phyloP scores from a whole-genome alignment of 345 rosid species.

The Aethionema arabicum region DNA sequence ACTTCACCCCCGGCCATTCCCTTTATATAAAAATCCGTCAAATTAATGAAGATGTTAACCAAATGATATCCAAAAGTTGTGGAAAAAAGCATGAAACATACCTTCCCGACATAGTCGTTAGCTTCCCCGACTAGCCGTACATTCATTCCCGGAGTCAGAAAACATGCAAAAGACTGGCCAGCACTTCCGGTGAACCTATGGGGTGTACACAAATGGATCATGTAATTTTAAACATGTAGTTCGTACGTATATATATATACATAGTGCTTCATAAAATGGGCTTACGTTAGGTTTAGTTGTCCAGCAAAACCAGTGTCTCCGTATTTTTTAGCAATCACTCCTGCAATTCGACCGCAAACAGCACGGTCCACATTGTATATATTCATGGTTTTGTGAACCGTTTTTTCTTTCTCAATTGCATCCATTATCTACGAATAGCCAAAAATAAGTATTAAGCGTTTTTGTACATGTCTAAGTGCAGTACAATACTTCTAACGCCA shows the following conservation, averaged over 20 bases:
- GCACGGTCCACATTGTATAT: conserved; percentile 96
- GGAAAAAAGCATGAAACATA: conserved; percentile 25
- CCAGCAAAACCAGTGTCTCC: conserved; percentile 98
- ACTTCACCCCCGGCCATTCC: conserved; percentile 99
- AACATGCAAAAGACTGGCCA: conserved; percentile 97
- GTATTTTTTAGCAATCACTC: conserved; percentile 86
- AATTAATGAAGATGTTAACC: not conserved
- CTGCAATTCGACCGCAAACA: conserved; percentile 88
- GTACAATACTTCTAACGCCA: conserved; percentile 10
- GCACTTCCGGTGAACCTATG: conserved; percentile 89
- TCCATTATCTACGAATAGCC: conserved; percentile 54
- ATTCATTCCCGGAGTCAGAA: conserved; percentile 96
- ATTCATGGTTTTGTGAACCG: conserved; percentile 56
- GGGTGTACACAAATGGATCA: conserved; percentile 28
- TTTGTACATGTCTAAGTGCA: conserved; percentile 3
- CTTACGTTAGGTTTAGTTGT: conserved; percentile 90
- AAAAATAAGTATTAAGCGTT: conserved; percentile 2
- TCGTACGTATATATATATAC: conserved; percentile 6
- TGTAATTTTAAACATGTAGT: conserved; percentile 17
- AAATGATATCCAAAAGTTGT: not conserved
- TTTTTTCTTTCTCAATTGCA: conserved; percentile 84
- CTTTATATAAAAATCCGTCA: conserved; percentile 33
- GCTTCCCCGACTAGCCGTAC: conserved; percentile 93
- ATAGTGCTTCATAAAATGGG: conserved; percentile 7
- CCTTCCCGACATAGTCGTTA: conserved; percentile 99